Percentiles rank a stretch among this genome's conserved stretches.
These are phyloP conservation scores for Dendrobium officinale DNA, from an alignment of 106 monocot genomes.

Conservation along the genomic window DNA sequence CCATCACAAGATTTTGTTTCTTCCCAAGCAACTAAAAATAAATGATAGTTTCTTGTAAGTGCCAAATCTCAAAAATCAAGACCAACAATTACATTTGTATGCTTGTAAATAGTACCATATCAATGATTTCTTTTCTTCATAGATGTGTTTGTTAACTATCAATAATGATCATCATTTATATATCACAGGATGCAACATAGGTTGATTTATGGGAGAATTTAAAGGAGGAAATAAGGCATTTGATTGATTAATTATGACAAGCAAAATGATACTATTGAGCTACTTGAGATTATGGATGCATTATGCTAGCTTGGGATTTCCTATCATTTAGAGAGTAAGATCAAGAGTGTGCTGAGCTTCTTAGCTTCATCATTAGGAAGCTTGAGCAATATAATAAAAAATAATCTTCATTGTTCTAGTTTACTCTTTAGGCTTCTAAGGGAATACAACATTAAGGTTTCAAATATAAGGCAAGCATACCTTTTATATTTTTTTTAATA, in stretches of 20 bases:
- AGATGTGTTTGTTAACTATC: too few relatives aligned
- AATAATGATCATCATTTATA: too few relatives aligned
- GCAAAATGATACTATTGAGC: background rate
- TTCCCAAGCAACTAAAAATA: too few relatives aligned
- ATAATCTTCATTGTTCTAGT: conserved; percentile 6
- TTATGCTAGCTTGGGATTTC: conserved; percentile 21
- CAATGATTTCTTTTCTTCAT: too few relatives aligned
- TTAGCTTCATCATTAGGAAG: background rate
- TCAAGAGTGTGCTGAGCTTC: background rate
- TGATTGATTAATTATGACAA: background rate
- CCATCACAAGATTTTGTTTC: too few relatives aligned
- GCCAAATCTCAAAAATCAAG: too few relatives aligned
- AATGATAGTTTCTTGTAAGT: too few relatives aligned
- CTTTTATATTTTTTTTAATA: too few relatives aligned
- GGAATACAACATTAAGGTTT: conserved; percentile 1
- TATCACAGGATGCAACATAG: background rate
- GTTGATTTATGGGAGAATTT: background rate
- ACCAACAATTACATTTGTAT: too few relatives aligned
- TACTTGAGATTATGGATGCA: conserved; percentile 19
- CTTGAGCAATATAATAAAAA: background rate
- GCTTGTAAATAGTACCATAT: too few relatives aligned
- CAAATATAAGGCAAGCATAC: background rate
- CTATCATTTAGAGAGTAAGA: conserved; percentile 23
- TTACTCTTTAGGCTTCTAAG: conserved; percentile 20
- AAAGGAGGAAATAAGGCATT: conserved; percentile 14